Evolutionary conservation across 257 asterid genomes (phyloP).

Genomic region (Fraxinus americana): DNA sequence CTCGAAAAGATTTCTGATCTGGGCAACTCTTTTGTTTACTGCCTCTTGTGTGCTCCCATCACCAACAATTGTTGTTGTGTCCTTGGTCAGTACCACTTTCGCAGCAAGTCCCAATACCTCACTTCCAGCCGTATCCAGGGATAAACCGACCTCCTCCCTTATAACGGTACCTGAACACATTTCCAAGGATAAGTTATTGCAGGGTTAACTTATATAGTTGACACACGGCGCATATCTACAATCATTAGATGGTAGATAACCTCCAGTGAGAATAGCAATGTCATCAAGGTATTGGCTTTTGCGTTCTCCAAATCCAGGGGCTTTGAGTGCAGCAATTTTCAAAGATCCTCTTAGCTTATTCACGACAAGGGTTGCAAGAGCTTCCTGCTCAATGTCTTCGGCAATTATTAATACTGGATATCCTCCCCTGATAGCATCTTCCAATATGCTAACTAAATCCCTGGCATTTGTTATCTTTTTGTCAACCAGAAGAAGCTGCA

Average conservation of each 20-base stretch:
- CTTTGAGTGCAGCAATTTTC: constrained; percentile 42
- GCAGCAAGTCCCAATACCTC: constrained; percentile 47
- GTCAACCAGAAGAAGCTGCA: constrained; percentile 42
- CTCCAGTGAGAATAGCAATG: constrained; percentile 41
- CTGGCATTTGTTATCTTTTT: constrained; percentile 46
- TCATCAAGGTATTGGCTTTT: constrained; percentile 44
- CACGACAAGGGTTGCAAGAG: constrained; percentile 45
- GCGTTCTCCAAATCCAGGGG: constrained; percentile 49
- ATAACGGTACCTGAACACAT: constrained; percentile 34
- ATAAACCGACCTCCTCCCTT: constrained; percentile 39
- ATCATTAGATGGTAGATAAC: constrained; percentile 13
- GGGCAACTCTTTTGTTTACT: constrained; percentile 39
- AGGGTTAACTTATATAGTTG: background rate
- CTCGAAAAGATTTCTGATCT: constrained; percentile 40
- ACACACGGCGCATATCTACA: background rate
- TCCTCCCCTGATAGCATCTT: constrained; percentile 40
- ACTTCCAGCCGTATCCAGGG: constrained; percentile 35
- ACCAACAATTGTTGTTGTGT: constrained; percentile 41
- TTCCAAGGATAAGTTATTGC: background rate
- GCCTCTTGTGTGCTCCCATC: constrained; percentile 44
- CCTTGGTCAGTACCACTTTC: constrained; percentile 45
- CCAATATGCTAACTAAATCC: constrained; percentile 35
- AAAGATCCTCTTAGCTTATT: constrained; percentile 41
- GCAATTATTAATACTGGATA: constrained; percentile 40
- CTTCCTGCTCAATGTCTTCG: constrained; percentile 51